Conservation (phyloP, 202 grass and related monocot genomes). For the Digitaria exilis region DNA sequence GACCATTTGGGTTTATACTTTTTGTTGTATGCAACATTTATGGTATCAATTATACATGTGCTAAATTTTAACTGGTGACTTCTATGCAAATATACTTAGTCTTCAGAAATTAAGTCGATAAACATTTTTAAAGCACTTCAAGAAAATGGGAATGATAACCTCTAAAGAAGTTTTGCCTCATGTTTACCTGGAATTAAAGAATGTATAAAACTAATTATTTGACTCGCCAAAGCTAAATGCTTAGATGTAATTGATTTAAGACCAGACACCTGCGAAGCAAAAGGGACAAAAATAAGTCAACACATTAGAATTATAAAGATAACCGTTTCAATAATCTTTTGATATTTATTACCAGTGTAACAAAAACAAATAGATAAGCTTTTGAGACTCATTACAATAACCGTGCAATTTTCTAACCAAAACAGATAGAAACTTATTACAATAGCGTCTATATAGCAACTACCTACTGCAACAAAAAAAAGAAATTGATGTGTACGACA, state of each 20-base stretch:
- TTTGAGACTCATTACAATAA: conserved; percentile 1
- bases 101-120: conserved; percentile 21
- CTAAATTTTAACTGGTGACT: neutral
- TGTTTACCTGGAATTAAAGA: conserved; percentile 90
- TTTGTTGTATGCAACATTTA: neutral
- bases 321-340: neutral
- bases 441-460: conserved; percentile 21
- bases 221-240: conserved; percentile 98
- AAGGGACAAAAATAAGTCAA: conserved; percentile 1
- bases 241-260: conserved; percentile 98
- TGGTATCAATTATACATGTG: neutral
- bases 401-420: conserved; percentile 11
- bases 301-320: neutral
- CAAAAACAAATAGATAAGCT: neutral
- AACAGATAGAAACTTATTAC: neutral
- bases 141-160: neutral
- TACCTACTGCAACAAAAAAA: neutral
- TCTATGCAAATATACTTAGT: neutral
- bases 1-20: neutral
- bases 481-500: too few relatives aligned
- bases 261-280: conserved; percentile 85
- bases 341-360: conserved; percentile 17
- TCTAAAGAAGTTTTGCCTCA: conserved; percentile 18
- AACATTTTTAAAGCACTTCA: neutral
- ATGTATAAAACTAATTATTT: conserved; percentile 93